Evolutionary conservation across 495 filamentous ascomycete genomes (phyloP).

Genomic region (Aspergillus indologenus): DNA sequence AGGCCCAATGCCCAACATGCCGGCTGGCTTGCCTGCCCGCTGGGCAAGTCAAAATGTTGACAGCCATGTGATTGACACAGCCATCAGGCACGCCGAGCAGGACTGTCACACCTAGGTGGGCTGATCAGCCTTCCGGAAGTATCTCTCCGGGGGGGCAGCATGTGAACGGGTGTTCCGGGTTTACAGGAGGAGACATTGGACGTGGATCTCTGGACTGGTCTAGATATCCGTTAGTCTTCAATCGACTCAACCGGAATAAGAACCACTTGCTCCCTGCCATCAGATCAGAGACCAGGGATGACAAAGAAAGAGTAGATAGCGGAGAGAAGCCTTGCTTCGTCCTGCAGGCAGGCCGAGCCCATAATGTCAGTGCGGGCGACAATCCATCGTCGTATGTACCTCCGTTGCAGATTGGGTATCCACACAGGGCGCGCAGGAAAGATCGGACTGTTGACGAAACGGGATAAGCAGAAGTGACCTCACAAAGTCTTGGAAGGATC

Average conservation of each 20-base stretch:
- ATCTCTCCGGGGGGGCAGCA: not conserved
- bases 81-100: not conserved
- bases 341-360: not conserved
- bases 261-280: not conserved
- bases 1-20: not conserved
- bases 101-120: not conserved
- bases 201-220: not conserved
- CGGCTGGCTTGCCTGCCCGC: not conserved
- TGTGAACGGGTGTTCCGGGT: not conserved
- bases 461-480: not conserved
- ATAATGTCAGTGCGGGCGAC: not conserved
- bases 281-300: not conserved
- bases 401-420: not conserved
- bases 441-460: not conserved
- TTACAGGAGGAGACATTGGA: not conserved
- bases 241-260: not conserved
- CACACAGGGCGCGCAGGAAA: not conserved
- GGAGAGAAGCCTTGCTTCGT: not conserved
- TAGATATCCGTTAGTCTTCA: not conserved
- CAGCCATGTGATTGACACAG: conserved; percentile 8
- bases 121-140: not conserved
- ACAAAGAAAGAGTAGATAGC: not conserved
- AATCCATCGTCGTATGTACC: not conserved
- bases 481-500: not conserved
- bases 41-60: not conserved